A percentile compares a stretch with the other conserved stretches of the same genome.
These are phyloP conservation scores for Moesziomyces antarcticus DNA, from an alignment of 1,284 basidiomycete species.

Conservation along the genomic window DNA sequence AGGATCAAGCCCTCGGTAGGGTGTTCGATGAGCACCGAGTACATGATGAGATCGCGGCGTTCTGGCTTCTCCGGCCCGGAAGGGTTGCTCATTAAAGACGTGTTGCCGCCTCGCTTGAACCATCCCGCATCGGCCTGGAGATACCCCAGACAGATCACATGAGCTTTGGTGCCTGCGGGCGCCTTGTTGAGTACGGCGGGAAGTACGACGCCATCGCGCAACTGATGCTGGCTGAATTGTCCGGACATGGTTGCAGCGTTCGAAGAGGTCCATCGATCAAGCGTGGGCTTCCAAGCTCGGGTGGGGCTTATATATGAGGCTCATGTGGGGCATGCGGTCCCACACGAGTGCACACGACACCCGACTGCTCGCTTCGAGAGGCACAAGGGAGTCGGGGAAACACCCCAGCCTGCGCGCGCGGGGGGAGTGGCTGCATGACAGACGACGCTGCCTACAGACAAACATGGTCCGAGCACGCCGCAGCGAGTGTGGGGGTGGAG, in stretches of 20 bases:
- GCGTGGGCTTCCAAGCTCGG: no score
- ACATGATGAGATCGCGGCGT: conserved; percentile 54
- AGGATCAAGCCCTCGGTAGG: conserved; percentile 63
- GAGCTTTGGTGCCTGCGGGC: conserved; percentile 60
- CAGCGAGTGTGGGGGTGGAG: no score
- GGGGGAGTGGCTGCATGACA: neutral
- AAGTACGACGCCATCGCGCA: conserved; percentile 49
- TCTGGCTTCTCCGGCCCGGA: conserved; percentile 38
- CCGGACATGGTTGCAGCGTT: conserved; percentile 10
- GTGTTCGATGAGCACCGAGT: conserved; percentile 62
- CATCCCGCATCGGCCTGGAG: conserved; percentile 63
- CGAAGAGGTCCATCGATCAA: no score
- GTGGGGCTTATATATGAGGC: neutral
- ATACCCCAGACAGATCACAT: conserved; percentile 61
- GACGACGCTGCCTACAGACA: no score
- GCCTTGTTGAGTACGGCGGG: conserved; percentile 51
- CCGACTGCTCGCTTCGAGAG: neutral
- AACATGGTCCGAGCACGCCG: no score
- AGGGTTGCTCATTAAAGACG: conserved; percentile 43
- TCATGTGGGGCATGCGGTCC: no score
- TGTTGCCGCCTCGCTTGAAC: conserved; percentile 61
- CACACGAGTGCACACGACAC: neutral
- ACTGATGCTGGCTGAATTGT: conserved; percentile 46
- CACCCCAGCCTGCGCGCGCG: neutral
- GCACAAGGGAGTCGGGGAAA: neutral